Evolutionary conservation across 176 grass and related monocot genomes (phyloP).

Genomic region (Melocanna baccifera): DNA sequence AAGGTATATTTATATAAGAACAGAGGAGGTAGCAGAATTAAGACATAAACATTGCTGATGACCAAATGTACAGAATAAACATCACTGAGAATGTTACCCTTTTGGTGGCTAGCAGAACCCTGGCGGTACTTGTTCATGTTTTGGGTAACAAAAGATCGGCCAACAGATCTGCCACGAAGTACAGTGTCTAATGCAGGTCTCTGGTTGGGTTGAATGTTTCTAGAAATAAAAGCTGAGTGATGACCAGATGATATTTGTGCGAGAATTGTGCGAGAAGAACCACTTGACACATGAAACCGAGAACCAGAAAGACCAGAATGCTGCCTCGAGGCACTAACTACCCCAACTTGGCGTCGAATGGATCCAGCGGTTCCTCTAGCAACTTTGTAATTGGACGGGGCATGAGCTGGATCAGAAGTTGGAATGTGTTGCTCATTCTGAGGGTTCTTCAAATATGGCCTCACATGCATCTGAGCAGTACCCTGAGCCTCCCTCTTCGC

Average conservation of each 20-base stretch:
- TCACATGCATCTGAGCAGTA: slow-evolving; percentile 42
- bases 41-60: neutral
- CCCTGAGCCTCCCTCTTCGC: slow-evolving; percentile 35
- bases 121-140: slow-evolving; percentile 46
- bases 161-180: slow-evolving; percentile 42
- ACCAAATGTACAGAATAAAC: neutral
- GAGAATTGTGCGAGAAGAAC: no score
- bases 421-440: slow-evolving; percentile 33
- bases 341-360: slow-evolving; percentile 37
- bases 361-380: slow-evolving; percentile 46
- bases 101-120: slow-evolving; percentile 38
- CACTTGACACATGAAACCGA: slow-evolving; percentile 36
- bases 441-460: slow-evolving; percentile 41
- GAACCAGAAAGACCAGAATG: slow-evolving; percentile 20
- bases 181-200: slow-evolving; percentile 30
- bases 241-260: slow-evolving; percentile 37
- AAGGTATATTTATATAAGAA: neutral
- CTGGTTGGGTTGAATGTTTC: slow-evolving; percentile 43
- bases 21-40: neutral
- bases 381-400: slow-evolving; percentile 29
- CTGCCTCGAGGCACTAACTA: slow-evolving; percentile 39
- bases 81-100: slow-evolving; percentile 51
- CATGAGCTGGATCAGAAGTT: slow-evolving; percentile 42
- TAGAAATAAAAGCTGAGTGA: slow-evolving; percentile 37
- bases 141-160: slow-evolving; percentile 42